Evolutionary conservation across 75 land plant genomes (phyloP), one percentile per base, ranked within the genome.

Genomic region (Sequoia sempervirens): DNA sequence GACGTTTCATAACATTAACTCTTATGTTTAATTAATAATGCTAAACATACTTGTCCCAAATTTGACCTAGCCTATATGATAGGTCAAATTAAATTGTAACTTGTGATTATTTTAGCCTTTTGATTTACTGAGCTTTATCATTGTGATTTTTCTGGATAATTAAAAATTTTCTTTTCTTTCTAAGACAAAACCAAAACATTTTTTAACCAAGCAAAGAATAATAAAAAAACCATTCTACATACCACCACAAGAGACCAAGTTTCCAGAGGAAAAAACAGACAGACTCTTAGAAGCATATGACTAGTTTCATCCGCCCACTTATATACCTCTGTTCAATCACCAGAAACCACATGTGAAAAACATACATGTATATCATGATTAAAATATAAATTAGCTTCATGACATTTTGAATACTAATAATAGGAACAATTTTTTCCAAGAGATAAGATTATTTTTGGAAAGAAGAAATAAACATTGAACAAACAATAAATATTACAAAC

Each of bases 171-270:
- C 30, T 18, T 2, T 78, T 78, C 30, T 45, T n/a, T 78, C 46
- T 12, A 15, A 14, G 8, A 73, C 20, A 70, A 70, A 32, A 70
- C 3, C 36, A 70, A 32, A 36, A 82, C 28, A 37, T 30, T 81
- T 34, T 81, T 8, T 72, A 45, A 12, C 18, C 38, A 38, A 17
- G 4, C 30, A 23, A 83, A 80, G 30, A 18, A 3, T 13, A 41
- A 18, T 73, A 45, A 30, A 32, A 78, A 85, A 85, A 53, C 28
- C 32, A 78, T n/a, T 28, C 43, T 30, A 80, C 94, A 15, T 92
- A 97, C 99, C 80, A 38, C 84, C 83, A 97, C 83, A 43, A 87
- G 86, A 41, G 94, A 84, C 99, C 99, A 97, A 30, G 96, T 94
- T 82, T 94, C 93, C 75, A 97, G 86, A 41, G 99, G 98, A 78